Evolutionary conservation across 176 grass and related monocot species (phyloP), one percentile per base, ranked within the genome.

Genomic region (Cenchrus fungigraminus): DNA sequence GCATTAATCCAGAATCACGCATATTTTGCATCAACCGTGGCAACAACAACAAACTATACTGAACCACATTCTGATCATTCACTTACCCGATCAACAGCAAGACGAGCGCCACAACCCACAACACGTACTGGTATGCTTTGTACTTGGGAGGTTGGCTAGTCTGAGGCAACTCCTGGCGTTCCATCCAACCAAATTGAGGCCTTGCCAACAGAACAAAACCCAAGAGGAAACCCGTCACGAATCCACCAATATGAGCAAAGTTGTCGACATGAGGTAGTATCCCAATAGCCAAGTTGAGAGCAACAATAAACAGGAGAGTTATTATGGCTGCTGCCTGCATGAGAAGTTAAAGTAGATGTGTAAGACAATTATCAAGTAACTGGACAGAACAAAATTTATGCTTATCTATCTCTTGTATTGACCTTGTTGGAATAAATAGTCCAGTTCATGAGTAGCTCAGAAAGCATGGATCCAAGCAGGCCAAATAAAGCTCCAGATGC

Each of bases 381-480:
- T 77, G 57, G 50, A 78, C 73, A 71, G 8, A 78, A 42, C 10
- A 50, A 59, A 79, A 4, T 65, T 0, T 8, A 59, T 61, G 53
- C 12, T 40, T 20, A 10, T 57, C 34, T 49, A 4, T 63, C 5
- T 34, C 6, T 40, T 29, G 61, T 68, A 13, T 60, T 47, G n/a
- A 94, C 97, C 90, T 88, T 94, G 82, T 99, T 99, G 43, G 97
- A 96, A 71, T 99, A 99, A 71, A 94, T 96, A 12, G 91, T 91
- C 97, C 97, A 99, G 84, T 96, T 99, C 89, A 91, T 99, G 56
- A 99, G 74, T 22, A 99, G 94, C 54, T 99, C 97, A 84, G 97
- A 99, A 85, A 99, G 97, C 97, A 99, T 97, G 51, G 97, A 92
- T 58, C 97, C 97, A 51, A 99, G 90, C 47, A 99, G 82, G 61